Conservation (phyloP, 2,329 filamentous ascomycete species). For the Tricladium varicosporioides region DNA sequence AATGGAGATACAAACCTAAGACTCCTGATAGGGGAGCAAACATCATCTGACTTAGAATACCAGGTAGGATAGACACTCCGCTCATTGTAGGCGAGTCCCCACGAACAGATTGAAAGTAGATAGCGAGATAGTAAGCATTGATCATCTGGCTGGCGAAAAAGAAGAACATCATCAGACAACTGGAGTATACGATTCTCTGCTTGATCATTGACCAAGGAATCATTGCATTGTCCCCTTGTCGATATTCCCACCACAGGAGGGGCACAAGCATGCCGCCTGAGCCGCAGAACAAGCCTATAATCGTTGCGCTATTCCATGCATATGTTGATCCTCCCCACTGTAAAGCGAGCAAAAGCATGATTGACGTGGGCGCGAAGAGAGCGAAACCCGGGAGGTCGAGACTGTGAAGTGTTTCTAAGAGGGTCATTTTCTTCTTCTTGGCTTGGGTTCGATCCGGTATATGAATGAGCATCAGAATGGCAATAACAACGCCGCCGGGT, state of each 20-base stretch:
- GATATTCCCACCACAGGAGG: conserved; percentile 30
- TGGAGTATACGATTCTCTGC: conserved; percentile 23
- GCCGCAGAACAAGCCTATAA: conserved; percentile 33
- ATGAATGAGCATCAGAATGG: conserved; percentile 38
- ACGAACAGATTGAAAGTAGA: conserved; percentile 49
- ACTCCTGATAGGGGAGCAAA: conserved; percentile 21
- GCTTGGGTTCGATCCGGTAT: conserved; percentile 24
- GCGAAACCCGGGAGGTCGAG: conserved; percentile 36
- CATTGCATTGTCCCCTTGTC: conserved; percentile 30
- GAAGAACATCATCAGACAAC: conserved; percentile 16
- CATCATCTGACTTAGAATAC: conserved; percentile 34
- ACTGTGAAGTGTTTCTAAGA: conserved; percentile 19
- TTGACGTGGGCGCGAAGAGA: conserved; percentile 34
- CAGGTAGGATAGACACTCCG: conserved; percentile 40
- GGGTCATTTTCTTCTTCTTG: neutral
- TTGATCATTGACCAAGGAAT: conserved; percentile 27
- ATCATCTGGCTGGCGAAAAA: conserved; percentile 15
- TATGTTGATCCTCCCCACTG: conserved; percentile 36
- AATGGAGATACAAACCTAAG: conserved; percentile 11
- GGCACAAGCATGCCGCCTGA: conserved; percentile 17
- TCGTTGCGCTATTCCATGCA: conserved; percentile 30
- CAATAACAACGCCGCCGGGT: conserved; percentile 35
- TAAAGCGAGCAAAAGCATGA: conserved; percentile 36
- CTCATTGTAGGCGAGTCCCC: conserved; percentile 35
- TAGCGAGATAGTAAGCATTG: conserved; percentile 44